Conservation (phyloP, 2,329 filamentous ascomycete species). For the Coniella vitis region DNA sequence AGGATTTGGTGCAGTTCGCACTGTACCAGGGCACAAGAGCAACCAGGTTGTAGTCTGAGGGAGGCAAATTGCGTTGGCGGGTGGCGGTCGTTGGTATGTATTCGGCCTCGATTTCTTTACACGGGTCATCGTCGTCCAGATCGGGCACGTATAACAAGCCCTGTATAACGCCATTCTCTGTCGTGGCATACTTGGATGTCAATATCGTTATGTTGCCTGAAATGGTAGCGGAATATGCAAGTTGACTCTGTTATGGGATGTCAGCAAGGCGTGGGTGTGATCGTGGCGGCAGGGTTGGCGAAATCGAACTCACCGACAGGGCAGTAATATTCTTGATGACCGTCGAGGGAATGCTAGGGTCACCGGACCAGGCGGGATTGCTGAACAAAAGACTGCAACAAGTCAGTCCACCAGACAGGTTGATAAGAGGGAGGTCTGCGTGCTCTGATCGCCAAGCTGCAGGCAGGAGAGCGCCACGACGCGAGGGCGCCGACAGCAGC, state of each 20-base stretch:
- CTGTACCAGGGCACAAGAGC: slow-evolving; percentile 84
- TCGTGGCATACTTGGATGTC: slow-evolving; percentile 57
- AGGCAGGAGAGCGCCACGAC: too few species aligned
- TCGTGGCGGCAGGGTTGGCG: background rate
- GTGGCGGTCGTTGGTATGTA: slow-evolving; percentile 73
- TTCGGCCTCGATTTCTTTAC: slow-evolving; percentile 53
- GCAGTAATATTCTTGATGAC: slow-evolving; percentile 52
- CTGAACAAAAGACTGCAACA: slow-evolving; percentile 48
- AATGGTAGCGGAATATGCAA: slow-evolving; percentile 48
- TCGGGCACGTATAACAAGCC: slow-evolving; percentile 84
- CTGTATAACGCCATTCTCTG: slow-evolving; percentile 54
- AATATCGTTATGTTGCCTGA: slow-evolving; percentile 65
- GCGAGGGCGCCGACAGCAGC: too few species aligned
- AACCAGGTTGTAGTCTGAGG: slow-evolving; percentile 64
- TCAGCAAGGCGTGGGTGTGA: slow-evolving; percentile 1
- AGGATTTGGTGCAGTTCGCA: slow-evolving; percentile 63
- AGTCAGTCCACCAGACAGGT: slow-evolving; percentile 9
- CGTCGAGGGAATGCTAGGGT: slow-evolving; percentile 43
- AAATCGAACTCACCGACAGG: slow-evolving; percentile 37
- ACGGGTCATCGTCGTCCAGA: slow-evolving; percentile 51
- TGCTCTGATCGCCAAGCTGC: too few species aligned
- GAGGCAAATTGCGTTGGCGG: slow-evolving; percentile 60
- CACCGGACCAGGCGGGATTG: slow-evolving; percentile 49
- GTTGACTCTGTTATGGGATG: slow-evolving; percentile 26
- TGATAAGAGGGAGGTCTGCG: background rate